A percentile compares a stretch with the other conserved stretches of the same genome.
Conservation (phyloP, 768 basidiomycete genomes). For the Royoungia palumana region DNA sequence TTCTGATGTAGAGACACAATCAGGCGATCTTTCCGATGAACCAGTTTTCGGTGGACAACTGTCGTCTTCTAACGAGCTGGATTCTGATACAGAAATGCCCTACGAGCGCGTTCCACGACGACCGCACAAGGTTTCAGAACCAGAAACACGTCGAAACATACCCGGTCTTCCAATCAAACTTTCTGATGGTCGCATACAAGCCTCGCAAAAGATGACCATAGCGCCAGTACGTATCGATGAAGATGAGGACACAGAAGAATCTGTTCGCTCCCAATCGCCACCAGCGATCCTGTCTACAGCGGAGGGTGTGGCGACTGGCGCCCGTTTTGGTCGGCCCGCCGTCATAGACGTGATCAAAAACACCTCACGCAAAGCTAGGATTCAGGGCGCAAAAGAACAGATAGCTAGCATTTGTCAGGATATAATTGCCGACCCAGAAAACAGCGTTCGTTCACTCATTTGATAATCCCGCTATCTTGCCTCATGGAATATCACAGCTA, state of each 20-base stretch:
- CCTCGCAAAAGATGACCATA: slow-evolving; percentile 40
- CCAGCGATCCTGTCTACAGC: slow-evolving; percentile 31
- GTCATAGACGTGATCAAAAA: slow-evolving; percentile 68
- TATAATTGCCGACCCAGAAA: slow-evolving; percentile 91
- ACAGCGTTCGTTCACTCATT: slow-evolving; percentile 59
- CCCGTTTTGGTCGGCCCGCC: slow-evolving; percentile 83
- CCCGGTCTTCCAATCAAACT: slow-evolving; percentile 84
- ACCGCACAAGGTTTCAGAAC: slow-evolving; percentile 43
- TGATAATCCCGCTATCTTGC: slow-evolving; percentile 2
- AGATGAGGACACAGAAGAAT: slow-evolving; percentile 35
- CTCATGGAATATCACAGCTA: slow-evolving; percentile 48
- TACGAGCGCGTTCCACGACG: slow-evolving; percentile 69
- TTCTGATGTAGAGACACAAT: slow-evolving; percentile 24
- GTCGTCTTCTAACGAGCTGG: slow-evolving; percentile 11
- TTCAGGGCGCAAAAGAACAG: slow-evolving; percentile 87
- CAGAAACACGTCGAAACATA: slow-evolving; percentile 48
- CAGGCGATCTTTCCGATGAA: slow-evolving; percentile 11
- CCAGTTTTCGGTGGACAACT: slow-evolving; percentile 10
- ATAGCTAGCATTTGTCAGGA: slow-evolving; percentile 93
- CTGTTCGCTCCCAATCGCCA: slow-evolving; percentile 30
- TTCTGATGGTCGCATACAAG: slow-evolving; percentile 70
- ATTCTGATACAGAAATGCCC: slow-evolving; percentile 67
- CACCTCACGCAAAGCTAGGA: slow-evolving; percentile 58
- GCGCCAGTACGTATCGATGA: slow-evolving; percentile 20
- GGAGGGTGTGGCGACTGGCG: slow-evolving; percentile 79